Base-by-base conservation (phyloP, 1,284 basidiomycete genomes). In the Puccinia horiana region DNA sequence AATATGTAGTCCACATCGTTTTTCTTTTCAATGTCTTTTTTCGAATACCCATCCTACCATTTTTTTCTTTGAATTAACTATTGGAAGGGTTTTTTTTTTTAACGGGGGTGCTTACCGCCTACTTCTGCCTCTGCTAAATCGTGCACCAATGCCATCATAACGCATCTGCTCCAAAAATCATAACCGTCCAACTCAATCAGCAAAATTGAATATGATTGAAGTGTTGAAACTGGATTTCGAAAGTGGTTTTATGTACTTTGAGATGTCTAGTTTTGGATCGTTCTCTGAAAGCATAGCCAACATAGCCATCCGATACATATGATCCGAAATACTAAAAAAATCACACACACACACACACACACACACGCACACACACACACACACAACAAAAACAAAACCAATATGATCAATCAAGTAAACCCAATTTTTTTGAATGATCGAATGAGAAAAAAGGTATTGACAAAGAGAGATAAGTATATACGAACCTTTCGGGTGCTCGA, bases 281-380 rank as follows among this genome's bases (percentile, higher is more conserved):
- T 80, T 65, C 20, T 80, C 63, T 20, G 67, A 72, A 40, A 80
- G n/a, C 67, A 80, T 58, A 11, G 77, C 77, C 44, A 80, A 54
- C 67, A 80, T 72, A 8, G 77, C 77, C 77, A 80, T 80, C 37
- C 77, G 26, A 54, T 80, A 80, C 77, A 80, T 80, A 61, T 80
- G 77, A 40, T 80, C 77, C 8, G 77, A 32, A 16, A 80, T 79
- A 69, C 77, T 79, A 37, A 12, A n/a, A n/a, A n/a, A n/a, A n/a
- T n/a, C n/a, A n/a, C n/a, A n/a, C n/a, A n/a, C n/a, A n/a, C n/a
- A n/a, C n/a, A n/a, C n/a, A n/a, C n/a, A n/a, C n/a, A n/a, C n/a
- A n/a, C n/a, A n/a, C n/a, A n/a, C n/a, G n/a, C n/a, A n/a, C n/a
- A n/a, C n/a, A n/a, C n/a, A n/a, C n/a, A n/a, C n/a, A n/a, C n/a